Evolutionary conservation across 768 basidiomycete genomes (phyloP).

Genomic region (Dictyophora rubrovolvata): DNA sequence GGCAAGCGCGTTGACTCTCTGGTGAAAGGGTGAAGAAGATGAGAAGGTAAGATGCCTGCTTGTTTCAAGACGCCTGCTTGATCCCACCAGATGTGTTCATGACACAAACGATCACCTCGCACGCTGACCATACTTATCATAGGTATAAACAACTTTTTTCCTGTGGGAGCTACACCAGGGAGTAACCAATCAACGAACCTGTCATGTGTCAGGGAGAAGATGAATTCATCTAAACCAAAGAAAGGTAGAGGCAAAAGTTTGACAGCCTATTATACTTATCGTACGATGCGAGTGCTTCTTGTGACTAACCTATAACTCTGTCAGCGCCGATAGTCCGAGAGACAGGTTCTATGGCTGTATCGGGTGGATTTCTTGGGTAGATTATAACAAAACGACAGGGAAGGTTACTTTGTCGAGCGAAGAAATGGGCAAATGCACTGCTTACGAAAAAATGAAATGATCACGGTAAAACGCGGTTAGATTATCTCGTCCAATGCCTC

Average conservation of each 20-base stretch:
- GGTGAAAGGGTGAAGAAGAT: slow-evolving; percentile 15
- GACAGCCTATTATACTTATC: slow-evolving; percentile 16
- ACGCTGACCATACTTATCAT: slow-evolving; percentile 49
- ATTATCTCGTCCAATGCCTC: slow-evolving; percentile 40
- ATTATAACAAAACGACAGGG: neutral
- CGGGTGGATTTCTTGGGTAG: slow-evolving; percentile 34
- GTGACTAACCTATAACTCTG: slow-evolving; percentile 35
- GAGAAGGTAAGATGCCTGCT: slow-evolving; percentile 17
- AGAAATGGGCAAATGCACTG: slow-evolving; percentile 11
- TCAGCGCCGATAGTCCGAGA: slow-evolving; percentile 44
- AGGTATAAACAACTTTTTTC: slow-evolving; percentile 37
- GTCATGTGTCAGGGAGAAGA: slow-evolving; percentile 23
- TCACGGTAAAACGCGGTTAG: slow-evolving; percentile 46
- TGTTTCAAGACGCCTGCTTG: slow-evolving; percentile 20
- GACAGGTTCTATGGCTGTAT: slow-evolving; percentile 33
- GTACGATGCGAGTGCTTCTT: slow-evolving; percentile 2
- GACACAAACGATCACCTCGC: slow-evolving; percentile 23
- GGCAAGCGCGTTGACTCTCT: slow-evolving; percentile 18
- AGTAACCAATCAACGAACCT: slow-evolving; percentile 30
- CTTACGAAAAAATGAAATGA: slow-evolving; percentile 44
- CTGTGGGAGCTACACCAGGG: slow-evolving; percentile 44
- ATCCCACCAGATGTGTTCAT: slow-evolving; percentile 25
- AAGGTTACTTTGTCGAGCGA: neutral
- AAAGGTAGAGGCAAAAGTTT: neutral
- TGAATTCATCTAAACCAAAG: slow-evolving; percentile 35